phyloP scores from a whole-genome alignment of 2,329 filamentous ascomycete species.

The Metarhizium anisopliae region DNA sequence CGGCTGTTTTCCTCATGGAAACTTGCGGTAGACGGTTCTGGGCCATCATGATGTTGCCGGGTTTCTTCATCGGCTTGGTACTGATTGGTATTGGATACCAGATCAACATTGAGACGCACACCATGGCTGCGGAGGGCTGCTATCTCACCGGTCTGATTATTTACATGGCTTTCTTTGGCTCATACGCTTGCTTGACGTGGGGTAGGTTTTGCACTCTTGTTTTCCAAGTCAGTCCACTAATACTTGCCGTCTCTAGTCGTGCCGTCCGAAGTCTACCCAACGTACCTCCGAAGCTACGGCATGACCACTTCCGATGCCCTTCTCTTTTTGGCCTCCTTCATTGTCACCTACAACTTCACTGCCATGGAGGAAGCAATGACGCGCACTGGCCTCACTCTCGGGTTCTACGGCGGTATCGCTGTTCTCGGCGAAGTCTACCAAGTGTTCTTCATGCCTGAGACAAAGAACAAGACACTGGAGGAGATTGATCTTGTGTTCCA shows the following conservation, averaged over 20 bases:
- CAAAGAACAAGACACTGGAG: slow-evolving; percentile 59
- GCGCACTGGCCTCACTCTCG: slow-evolving; percentile 54
- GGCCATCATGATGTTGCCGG: slow-evolving; percentile 63
- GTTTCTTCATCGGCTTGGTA: slow-evolving; percentile 61
- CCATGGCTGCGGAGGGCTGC: slow-evolving; percentile 42
- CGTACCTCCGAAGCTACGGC: slow-evolving; percentile 62
- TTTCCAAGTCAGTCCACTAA: neutral
- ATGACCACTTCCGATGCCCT: slow-evolving; percentile 63
- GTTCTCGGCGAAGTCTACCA: slow-evolving; percentile 64
- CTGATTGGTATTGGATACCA: slow-evolving; percentile 58
- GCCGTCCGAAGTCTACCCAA: slow-evolving; percentile 63
- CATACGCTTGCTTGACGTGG: slow-evolving; percentile 56
- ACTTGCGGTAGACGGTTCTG: slow-evolving; percentile 64
- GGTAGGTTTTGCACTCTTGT: slow-evolving; percentile 3
- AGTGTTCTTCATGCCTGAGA: slow-evolving; percentile 68
- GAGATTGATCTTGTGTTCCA: slow-evolving; percentile 63
- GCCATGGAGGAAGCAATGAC: slow-evolving; percentile 62
- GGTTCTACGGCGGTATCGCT: slow-evolving; percentile 68
- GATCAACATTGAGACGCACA: slow-evolving; percentile 36
- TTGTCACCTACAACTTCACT: slow-evolving; percentile 69
- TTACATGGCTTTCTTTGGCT: slow-evolving; percentile 62
- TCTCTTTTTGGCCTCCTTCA: slow-evolving; percentile 62
- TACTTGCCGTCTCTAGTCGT: slow-evolving; percentile 30
- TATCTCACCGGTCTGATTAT: slow-evolving; percentile 60
- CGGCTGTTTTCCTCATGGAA: slow-evolving; percentile 63